Evolutionary conservation across 768 basidiomycete species (phyloP).

Genomic region (Mycena crocata): DNA sequence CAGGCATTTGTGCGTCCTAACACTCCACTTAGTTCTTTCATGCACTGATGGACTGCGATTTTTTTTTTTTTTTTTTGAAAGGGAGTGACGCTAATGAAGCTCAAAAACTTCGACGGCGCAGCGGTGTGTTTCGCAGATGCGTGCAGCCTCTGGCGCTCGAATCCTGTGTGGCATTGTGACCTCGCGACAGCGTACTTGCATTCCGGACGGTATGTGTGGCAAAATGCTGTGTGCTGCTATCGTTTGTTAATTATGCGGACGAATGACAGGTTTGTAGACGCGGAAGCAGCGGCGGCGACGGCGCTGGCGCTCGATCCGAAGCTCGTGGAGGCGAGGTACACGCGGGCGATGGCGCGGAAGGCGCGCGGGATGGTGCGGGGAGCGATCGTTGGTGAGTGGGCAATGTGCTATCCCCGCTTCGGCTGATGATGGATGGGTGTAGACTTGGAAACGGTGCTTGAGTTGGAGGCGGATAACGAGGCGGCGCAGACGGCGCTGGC

Average conservation of each 20-base stretch:
- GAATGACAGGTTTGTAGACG: slow-evolving; percentile 24
- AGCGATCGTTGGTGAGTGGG: slow-evolving; percentile 25
- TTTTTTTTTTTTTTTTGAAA: not conserved
- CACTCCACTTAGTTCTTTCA: not conserved
- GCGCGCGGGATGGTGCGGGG: slow-evolving; percentile 16
- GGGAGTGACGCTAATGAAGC: slow-evolving; percentile 31
- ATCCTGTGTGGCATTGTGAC: slow-evolving; percentile 30
- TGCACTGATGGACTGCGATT: not conserved
- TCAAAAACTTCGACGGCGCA: slow-evolving; percentile 32
- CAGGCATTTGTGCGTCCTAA: slow-evolving; percentile 21
- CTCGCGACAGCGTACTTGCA: slow-evolving; percentile 34
- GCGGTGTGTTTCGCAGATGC: slow-evolving; percentile 26
- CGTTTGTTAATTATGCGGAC: not conserved
- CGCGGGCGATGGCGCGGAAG: slow-evolving; percentile 33
- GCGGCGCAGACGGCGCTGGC: slow-evolving; percentile 21
- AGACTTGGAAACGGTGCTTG: slow-evolving; percentile 29
- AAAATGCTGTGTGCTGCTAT: not conserved
- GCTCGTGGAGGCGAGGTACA: slow-evolving; percentile 33
- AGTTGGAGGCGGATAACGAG: slow-evolving; percentile 25
- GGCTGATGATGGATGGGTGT: no score
- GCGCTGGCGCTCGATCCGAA: slow-evolving; percentile 32
- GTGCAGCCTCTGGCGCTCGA: slow-evolving; percentile 26
- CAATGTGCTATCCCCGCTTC: not conserved
- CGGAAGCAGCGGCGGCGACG: slow-evolving; percentile 20
- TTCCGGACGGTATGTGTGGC: slow-evolving; percentile 25